Percentiles rank a stretch among this genome's conserved stretches.
phyloP scores from a whole-genome alignment of 495 filamentous ascomycete species.

The Articulospora tetracladia region DNA sequence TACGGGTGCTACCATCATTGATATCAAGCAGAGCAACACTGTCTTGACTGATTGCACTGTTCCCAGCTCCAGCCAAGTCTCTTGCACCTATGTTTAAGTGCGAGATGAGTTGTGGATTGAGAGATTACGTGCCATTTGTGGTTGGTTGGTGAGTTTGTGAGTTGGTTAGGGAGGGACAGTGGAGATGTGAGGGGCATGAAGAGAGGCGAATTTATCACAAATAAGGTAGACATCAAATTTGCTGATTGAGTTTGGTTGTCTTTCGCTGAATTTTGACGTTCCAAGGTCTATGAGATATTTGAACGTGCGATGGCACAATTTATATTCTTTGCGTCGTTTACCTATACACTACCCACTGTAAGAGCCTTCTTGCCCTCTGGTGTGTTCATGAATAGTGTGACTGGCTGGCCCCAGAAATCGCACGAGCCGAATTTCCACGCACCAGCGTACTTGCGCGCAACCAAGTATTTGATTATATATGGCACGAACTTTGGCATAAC shows the following conservation, averaged over 20 bases:
- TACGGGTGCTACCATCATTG: conserved; percentile 20
- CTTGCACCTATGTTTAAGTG: conserved; percentile 14
- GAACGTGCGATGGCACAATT: too few relatives aligned
- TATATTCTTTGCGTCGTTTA: too few relatives aligned
- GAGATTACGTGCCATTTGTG: too few relatives aligned
- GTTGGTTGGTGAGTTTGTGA: neutral
- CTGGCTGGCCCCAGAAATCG: conserved; percentile 1
- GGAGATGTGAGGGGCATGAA: too few relatives aligned
- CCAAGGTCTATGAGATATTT: too few relatives aligned
- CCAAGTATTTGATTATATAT: conserved; percentile 1
- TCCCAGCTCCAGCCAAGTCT: conserved; percentile 7
- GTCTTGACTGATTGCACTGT: conserved; percentile 16
- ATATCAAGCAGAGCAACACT: conserved; percentile 19
- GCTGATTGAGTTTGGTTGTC: too few relatives aligned
- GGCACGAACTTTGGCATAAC: conserved; percentile 6
- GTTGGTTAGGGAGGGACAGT: too few relatives aligned
- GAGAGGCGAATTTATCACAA: too few relatives aligned
- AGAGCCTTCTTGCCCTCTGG: neutral
- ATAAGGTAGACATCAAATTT: too few relatives aligned
- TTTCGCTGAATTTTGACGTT: too few relatives aligned
- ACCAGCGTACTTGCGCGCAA: conserved; percentile 5
- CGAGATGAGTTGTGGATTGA: too few relatives aligned
- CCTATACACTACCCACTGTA: too few relatives aligned
- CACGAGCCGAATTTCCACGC: conserved; percentile 4
- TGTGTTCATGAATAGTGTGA: conserved; percentile 1